Conservation (phyloP, 176 grass and related monocot genomes). For the Urochloa ruziziensis region DNA sequence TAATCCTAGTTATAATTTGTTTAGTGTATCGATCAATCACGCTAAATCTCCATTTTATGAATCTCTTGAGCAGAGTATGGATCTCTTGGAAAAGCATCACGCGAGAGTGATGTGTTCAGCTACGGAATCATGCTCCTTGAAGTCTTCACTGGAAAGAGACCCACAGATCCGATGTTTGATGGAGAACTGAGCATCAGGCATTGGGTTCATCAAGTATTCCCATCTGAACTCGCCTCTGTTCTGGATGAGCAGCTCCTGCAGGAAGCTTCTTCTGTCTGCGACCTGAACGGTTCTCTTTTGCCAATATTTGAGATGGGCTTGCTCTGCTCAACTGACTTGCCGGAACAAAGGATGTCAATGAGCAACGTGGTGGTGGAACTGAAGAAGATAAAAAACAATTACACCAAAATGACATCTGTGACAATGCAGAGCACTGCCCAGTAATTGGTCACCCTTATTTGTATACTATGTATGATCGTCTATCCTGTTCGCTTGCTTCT, state of each 20-base stretch:
- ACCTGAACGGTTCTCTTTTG: background rate
- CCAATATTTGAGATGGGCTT: background rate
- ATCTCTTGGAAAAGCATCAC: background rate
- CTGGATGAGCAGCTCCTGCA: background rate
- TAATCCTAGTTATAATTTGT: background rate
- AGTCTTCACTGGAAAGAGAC: background rate
- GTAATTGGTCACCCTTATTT: background rate
- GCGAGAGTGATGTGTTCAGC: background rate
- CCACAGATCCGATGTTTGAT: background rate
- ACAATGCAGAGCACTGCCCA: background rate
- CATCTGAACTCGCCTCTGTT: background rate
- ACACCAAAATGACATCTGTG: background rate
- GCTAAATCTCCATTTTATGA: background rate
- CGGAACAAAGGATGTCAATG: background rate
- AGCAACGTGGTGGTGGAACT: background rate
- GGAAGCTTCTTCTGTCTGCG: background rate
- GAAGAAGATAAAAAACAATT: background rate
- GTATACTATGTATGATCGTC: background rate
- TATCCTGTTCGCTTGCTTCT: background rate
- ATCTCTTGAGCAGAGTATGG: background rate
- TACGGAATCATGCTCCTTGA: background rate
- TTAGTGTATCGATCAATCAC: background rate
- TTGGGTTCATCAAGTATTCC: background rate
- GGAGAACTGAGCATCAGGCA: background rate
- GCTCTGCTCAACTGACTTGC: background rate